These are phyloP conservation scores for Jimgerdemannia lactiflua DNA, from an alignment of 192 early-diverging fungal genomes.

Conservation along the genomic window DNA sequence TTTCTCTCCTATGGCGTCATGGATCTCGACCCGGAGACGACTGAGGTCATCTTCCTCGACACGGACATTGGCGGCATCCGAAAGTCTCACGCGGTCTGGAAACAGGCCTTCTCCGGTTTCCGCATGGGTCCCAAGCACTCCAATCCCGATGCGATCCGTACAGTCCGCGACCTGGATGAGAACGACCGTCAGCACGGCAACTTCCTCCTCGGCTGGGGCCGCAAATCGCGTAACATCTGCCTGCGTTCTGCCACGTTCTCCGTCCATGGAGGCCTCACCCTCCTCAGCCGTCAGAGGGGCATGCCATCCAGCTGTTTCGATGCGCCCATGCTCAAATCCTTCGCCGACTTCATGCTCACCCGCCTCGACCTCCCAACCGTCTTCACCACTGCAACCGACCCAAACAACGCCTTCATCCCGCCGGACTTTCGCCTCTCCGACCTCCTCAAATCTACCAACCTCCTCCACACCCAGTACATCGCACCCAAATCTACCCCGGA, in stretches of 20 bases:
- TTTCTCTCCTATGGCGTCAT: slow-evolving; percentile 5
- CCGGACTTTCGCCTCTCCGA: not conserved
- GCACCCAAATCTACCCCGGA: not conserved
- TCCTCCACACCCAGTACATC: not conserved
- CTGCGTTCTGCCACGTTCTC: slow-evolving; percentile 15
- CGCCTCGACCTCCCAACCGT: slow-evolving; percentile 8
- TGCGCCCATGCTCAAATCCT: slow-evolving; percentile 4
- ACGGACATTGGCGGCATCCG: slow-evolving; percentile 6
- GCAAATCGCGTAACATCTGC: slow-evolving; percentile 8
- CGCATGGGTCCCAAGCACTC: not conserved
- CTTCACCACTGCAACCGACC: slow-evolving; percentile 2
- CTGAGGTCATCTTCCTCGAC: slow-evolving; percentile 15
- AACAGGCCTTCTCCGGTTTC: not conserved
- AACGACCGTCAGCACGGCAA: not conserved
- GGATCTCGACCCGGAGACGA: slow-evolving; percentile 8
- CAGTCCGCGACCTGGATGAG: slow-evolving; percentile 6
- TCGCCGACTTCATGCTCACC: slow-evolving; percentile 4
- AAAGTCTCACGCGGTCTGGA: slow-evolving; percentile 5
- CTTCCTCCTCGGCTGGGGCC: not conserved
- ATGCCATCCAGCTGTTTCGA: not conserved
- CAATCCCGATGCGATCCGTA: not conserved
- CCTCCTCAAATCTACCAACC: not conserved
- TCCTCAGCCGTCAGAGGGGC: slow-evolving; percentile 9
- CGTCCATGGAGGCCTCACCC: slow-evolving; percentile 13
- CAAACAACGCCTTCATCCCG: not conserved